Percentiles rank a stretch among this genome's conserved stretches.
Conservation (phyloP, 441 rosid genomes). For the Erodium chrysanthum region DNA sequence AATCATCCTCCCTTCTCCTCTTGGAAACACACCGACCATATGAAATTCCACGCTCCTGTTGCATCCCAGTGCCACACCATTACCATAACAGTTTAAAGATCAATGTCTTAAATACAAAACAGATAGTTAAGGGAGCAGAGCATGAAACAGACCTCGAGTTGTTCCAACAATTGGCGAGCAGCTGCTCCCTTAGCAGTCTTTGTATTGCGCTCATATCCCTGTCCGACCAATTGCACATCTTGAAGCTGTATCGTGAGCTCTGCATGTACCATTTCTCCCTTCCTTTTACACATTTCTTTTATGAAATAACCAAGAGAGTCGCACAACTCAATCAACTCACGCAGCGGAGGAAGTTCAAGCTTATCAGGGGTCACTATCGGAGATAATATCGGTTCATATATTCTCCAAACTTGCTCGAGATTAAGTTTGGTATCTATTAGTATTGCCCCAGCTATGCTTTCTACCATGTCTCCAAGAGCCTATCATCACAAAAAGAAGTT, state of each 20-base stretch:
- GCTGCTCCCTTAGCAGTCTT: conserved; percentile 80
- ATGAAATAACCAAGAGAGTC: conserved; percentile 68
- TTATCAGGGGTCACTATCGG: conserved; percentile 83
- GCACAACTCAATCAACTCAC: conserved; percentile 65
- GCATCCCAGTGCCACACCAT: conserved; percentile 14
- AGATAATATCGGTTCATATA: conserved; percentile 62
- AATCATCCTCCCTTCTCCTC: conserved; percentile 29
- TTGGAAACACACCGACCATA: conserved; percentile 25
- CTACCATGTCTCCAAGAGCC: conserved; percentile 92
- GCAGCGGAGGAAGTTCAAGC: conserved; percentile 69
- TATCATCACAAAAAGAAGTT: conserved; percentile 19
- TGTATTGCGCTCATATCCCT: conserved; percentile 48
- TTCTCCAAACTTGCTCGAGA: conserved; percentile 70
- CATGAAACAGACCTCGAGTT: conserved; percentile 53
- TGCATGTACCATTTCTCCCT: conserved; percentile 46
- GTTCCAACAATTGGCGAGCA: conserved; percentile 56
- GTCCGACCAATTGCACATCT: conserved; percentile 48
- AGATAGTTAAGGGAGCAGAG: too few relatives aligned
- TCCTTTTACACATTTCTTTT: conserved; percentile 30
- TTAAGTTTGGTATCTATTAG: conserved; percentile 56
- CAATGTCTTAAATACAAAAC: too few relatives aligned
- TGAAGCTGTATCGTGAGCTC: conserved; percentile 58
- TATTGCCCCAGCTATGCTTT: conserved; percentile 83
- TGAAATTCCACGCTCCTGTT: conserved; percentile 49
- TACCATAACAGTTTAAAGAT: background rate